phyloP scores from a whole-genome alignment of 2,329 filamentous ascomycete genomes.

The Apiospora rasikravindrae region DNA sequence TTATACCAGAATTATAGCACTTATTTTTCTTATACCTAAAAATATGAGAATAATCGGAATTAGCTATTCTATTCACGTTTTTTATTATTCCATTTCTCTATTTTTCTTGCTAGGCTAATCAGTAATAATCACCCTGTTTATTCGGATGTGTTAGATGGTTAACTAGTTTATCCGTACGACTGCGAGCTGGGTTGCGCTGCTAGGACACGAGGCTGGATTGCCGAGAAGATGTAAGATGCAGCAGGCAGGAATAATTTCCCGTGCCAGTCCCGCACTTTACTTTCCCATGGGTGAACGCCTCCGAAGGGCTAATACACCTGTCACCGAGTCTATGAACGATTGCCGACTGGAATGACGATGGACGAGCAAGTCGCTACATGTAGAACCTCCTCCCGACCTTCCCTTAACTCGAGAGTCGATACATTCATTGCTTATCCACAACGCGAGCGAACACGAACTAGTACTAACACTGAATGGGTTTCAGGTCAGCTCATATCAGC shows the following conservation, averaged over 20 bases:
- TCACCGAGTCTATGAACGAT: background rate
- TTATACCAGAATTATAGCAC: too few relatives aligned
- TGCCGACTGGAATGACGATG: background rate
- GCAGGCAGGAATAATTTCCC: constrained; percentile 15
- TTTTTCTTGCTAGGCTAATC: too few relatives aligned
- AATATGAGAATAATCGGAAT: too few relatives aligned
- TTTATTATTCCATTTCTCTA: too few relatives aligned
- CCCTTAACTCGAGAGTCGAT: background rate
- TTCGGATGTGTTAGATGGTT: too few relatives aligned
- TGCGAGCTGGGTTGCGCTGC: background rate
- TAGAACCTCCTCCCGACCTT: background rate
- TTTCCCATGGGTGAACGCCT: constrained; percentile 9
- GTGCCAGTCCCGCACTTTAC: constrained; percentile 3
- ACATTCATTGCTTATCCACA: background rate
- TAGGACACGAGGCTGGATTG: constrained; percentile 2
- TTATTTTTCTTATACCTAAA: too few relatives aligned
- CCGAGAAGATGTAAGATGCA: constrained; percentile 16
- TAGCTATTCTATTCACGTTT: too few relatives aligned
- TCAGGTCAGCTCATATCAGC: constrained; percentile 10
- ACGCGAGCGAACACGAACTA: constrained; percentile 10
- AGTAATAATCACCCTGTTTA: too few relatives aligned
- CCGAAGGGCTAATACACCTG: background rate
- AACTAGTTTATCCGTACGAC: too few relatives aligned
- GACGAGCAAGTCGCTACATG: background rate
- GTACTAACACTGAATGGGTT: background rate